Evolutionary conservation across 2,329 filamentous ascomycete species (phyloP).

Genomic region (Cladosporium oxysporum): DNA sequence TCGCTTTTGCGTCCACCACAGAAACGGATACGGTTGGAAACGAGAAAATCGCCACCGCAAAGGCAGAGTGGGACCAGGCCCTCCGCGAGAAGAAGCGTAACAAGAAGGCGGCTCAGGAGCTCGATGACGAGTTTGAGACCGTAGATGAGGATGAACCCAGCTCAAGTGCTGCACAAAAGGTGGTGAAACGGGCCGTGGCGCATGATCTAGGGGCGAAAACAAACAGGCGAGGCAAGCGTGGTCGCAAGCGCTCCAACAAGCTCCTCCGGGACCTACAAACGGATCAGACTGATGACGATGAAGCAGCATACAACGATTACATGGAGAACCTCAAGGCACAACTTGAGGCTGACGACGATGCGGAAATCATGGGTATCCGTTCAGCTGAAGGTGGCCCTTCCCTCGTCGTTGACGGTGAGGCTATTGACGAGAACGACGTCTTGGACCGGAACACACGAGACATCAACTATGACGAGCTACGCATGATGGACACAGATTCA

Average conservation of each 20-base stretch:
- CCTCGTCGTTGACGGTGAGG: constrained; percentile 33
- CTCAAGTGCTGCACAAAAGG: constrained; percentile 3
- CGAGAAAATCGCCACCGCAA: constrained; percentile 28
- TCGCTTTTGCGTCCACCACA: constrained; percentile 23
- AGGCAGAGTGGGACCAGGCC: constrained; percentile 30
- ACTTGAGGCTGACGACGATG: constrained; percentile 30
- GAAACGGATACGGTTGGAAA: constrained; percentile 19
- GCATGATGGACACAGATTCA: constrained; percentile 35
- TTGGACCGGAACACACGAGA: constrained; percentile 26
- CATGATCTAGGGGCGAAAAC: constrained; percentile 8
- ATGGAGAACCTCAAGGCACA: constrained; percentile 62
- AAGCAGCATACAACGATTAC: constrained; percentile 63
- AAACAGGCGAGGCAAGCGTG: constrained; percentile 32
- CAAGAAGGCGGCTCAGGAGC: constrained; percentile 21
- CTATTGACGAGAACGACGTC: constrained; percentile 34
- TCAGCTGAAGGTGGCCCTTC: constrained; percentile 28
- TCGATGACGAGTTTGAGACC: constrained; percentile 1
- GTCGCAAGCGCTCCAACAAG: constrained; percentile 37
- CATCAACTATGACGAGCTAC: constrained; percentile 25
- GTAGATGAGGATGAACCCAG: constrained; percentile 13
- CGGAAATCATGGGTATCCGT: constrained; percentile 12
- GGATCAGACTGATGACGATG: constrained; percentile 49
- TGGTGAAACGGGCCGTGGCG: not conserved
- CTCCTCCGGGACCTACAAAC: constrained; percentile 41
- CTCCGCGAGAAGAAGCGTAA: constrained; percentile 31